Base-by-base conservation (phyloP, 371 early-diverging fungal genomes). In the Umbelopsis sp. region DNA sequence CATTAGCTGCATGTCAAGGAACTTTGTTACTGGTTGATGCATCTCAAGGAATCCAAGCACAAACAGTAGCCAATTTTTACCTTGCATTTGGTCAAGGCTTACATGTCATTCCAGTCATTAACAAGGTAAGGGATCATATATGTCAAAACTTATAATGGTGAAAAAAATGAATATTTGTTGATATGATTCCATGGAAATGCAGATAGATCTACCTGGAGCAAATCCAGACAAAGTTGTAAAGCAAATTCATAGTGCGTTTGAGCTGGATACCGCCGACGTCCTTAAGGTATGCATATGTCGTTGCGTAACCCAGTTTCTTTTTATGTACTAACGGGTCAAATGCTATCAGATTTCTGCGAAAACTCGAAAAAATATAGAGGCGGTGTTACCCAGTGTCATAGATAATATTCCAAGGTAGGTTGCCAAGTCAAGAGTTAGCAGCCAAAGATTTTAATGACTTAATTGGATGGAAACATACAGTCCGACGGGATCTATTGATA, bases 51-150 rank as follows among this genome's bases (percentile, higher is more conserved):
- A 91, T 97, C 25, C 96, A 97, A 72, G 96, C 96, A 0, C 97
- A 97, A 70, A 97, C 97, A 0, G 96, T 98, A 20, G 98, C 99
- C 24, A 98, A 98, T 77, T 98, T 95, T 76, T 96, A 90, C 70
- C 76, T 98, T 48, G 99, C 99, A 0, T 96, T 94, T 82, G 91
- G 92, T 25, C 89, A 95, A 78, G 93, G 89, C 20, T 83, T 99
- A 62, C 80, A 74, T 14, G 92, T 99, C 65, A 83, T 99, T 10
- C 99, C 99, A 12, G 92, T 97, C 29, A 73, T 98, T 44, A 99
- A 99, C 78, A 99, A 98, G 80, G 89, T 89, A 66, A 66, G 35
- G 35, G 24, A 7, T 44, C 25, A 10, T 32, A 24, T 25, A 29
- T 32, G n/a, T 35, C 11, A 38, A 18, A 25, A 14, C 32, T 41